Percentiles rank a stretch among this genome's conserved stretches.
phyloP scores from a whole-genome alignment of 345 rosid genomes.

The Salix purpurea region DNA sequence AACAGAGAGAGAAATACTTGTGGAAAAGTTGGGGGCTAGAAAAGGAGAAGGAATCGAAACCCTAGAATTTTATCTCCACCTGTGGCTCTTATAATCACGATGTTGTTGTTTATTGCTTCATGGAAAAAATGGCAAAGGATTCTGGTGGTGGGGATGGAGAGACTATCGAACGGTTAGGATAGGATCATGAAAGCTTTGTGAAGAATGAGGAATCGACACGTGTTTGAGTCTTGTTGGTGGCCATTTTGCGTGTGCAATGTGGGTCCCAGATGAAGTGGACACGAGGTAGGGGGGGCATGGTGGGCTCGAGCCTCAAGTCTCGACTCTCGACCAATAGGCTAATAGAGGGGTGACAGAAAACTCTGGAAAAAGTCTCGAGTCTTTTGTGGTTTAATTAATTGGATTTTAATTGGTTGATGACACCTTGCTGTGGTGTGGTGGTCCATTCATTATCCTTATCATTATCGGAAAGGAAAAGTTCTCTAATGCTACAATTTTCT shows the following conservation, averaged over 20 bases:
- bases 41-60: neutral
- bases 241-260: neutral
- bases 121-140: neutral
- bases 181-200: slow-evolving; percentile 13
- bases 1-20: neutral
- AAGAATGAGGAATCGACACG: slow-evolving; percentile 14
- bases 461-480: neutral
- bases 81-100: neutral
- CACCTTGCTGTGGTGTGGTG: slow-evolving; percentile 8
- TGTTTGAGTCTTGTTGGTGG: slow-evolving; percentile 12
- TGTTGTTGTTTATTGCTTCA: neutral
- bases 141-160: slow-evolving; percentile 1
- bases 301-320: slow-evolving; percentile 10
- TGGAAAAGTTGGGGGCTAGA: neutral
- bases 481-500: neutral
- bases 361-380: slow-evolving; percentile 13
- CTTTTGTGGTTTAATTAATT: slow-evolving; percentile 16
- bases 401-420: slow-evolving; percentile 17
- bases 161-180: slow-evolving; percentile 25
- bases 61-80: neutral
- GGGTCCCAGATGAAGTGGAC: slow-evolving; percentile 19
- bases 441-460: slow-evolving; percentile 11
- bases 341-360: slow-evolving; percentile 9
- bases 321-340: neutral
- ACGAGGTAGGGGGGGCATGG: neutral